Percentiles rank a stretch among this genome's conserved stretches.
These are phyloP conservation scores for Obba rivulosa DNA, from an alignment of 768 basidiomycete genomes.

Conservation along the genomic window DNA sequence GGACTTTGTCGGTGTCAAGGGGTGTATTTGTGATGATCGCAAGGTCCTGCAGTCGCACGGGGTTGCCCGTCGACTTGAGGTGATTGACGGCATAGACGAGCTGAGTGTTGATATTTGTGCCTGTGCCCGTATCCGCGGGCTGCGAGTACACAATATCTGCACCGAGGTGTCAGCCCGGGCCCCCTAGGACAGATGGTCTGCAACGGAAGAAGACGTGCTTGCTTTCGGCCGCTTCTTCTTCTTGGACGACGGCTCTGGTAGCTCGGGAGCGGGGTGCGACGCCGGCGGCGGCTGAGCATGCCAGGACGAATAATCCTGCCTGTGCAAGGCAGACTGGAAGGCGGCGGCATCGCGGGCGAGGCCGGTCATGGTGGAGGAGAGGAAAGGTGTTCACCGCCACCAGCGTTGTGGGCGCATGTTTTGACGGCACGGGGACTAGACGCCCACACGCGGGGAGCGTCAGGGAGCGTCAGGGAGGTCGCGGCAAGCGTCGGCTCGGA, in stretches of 20 bases:
- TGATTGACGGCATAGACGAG: conserved; percentile 79
- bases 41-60: conserved; percentile 84
- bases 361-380: conserved; percentile 46
- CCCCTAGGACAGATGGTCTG: conserved; percentile 15
- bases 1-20: conserved; percentile 60
- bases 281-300: conserved; percentile 53
- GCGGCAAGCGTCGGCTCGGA: not conserved
- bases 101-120: conserved; percentile 81
- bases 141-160: conserved; percentile 80
- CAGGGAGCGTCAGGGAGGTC: not conserved
- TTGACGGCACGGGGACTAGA: not conserved
- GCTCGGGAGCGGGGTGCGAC: conserved; percentile 24
- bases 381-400: not conserved
- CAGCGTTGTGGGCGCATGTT: conserved; percentile 4
- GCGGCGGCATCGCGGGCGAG: conserved; percentile 66
- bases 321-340: conserved; percentile 59
- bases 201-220: conserved; percentile 38
- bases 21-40: conserved; percentile 78
- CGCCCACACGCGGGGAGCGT: not conserved
- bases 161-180: conserved; percentile 14
- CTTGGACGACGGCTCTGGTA: conserved; percentile 25
- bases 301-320: conserved; percentile 72
- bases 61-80: conserved; percentile 64
- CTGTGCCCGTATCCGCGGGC: conserved; percentile 80
- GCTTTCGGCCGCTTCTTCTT: conserved; percentile 59